Evolutionary conservation across 2,329 filamentous ascomycete species (phyloP), one percentile per base, ranked within the genome.

Genomic region (Didymella glomerata): DNA sequence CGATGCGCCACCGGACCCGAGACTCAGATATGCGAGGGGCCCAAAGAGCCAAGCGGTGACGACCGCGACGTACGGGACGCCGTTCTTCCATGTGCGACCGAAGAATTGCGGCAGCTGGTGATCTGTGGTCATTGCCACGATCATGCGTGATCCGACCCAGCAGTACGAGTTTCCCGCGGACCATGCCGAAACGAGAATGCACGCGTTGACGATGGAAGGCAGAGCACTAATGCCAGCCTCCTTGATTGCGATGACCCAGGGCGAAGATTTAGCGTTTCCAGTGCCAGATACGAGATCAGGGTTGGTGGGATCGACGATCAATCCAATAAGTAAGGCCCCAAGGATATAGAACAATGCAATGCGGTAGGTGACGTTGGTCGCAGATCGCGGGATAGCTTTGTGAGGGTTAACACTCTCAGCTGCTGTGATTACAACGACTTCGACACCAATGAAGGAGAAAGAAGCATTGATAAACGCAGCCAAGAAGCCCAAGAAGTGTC

Each of bases 21-120:
- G 83, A 75, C 93, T 89, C 44, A 93, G 79, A 74, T 92, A 94
- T 2, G 88, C 84, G 4, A 94, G 80, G 11, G 62, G 66, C 0
- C 53, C 55, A 14, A 68, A 61, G 0, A 91, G 79, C 4, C 88
- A 84, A 60, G 93, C 85, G 1, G 84, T 74, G 18, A 87, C 73
- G 1, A 77, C 67, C 13, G 93, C 89, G 66, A 87, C 90, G 73
- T 89, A 91, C 0, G 91, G 91, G 0, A 93, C 84, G 65, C 87
- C 87, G 13, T 82, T 81, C 68, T 91, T 87, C 63, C 79, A 81
- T 18, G 63, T 68, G 64, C 64, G 62, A 2, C 61, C 61, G 27
- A 73, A 72, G 41, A 72, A 54, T 38, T 64, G 60, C 1, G 70
- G 70, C 2, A 70, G 59, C 24, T 72, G 61, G 40, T 54, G 64